Base-by-base conservation (phyloP, 2,329 filamentous ascomycete genomes). In the Pestalotiopsis sp. region DNA sequence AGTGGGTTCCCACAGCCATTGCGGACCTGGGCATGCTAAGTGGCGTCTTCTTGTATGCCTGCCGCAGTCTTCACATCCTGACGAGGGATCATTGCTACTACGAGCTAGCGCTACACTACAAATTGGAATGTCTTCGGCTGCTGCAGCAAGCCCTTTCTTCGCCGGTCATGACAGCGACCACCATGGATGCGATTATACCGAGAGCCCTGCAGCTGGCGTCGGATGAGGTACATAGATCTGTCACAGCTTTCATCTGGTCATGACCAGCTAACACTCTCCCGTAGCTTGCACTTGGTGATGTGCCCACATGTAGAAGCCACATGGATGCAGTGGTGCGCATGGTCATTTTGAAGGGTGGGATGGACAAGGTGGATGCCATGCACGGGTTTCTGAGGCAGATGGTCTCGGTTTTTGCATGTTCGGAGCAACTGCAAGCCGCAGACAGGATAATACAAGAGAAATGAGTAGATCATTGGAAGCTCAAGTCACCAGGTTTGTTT, bases 361-460 rank as follows among this genome's bases (percentile, higher is more conserved):
- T 64, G 20, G 7, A 35, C 4, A 64, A 52, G 20, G 14, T 64
- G 2, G 39, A 30, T 22, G 26, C 20, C 0, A 52, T 64, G 61
- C 13, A 64, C 48, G 61, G 61, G 6, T 64, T 64, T 22, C 20
- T 64, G 20, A 64, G 38, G 17, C 35, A 64, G 14, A 64, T 64
- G 38, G 38, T 64, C 2, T 22, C 7, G 13, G 61, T 30, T 1
- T 64, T 64, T 30, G 38, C 61, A 1, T 10, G 61, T n/a, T 17
- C 39, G 20, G 26, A 64, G 22, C 40, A 24, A 24, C 5, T 64
- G 30, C 39, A 48, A 38, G 38, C n/a, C 10, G 35, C 10, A 13
- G 26, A 62, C 3, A 40, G 38, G 7, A 20, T 13, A 35, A 20
- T 24, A 62, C 20, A 22, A 38, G n/a, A 4, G 9, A 14, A 4